Evolutionary conservation across 2,329 filamentous ascomycete species (phyloP).

Genomic region (Pestalotiopsis sp.): DNA sequence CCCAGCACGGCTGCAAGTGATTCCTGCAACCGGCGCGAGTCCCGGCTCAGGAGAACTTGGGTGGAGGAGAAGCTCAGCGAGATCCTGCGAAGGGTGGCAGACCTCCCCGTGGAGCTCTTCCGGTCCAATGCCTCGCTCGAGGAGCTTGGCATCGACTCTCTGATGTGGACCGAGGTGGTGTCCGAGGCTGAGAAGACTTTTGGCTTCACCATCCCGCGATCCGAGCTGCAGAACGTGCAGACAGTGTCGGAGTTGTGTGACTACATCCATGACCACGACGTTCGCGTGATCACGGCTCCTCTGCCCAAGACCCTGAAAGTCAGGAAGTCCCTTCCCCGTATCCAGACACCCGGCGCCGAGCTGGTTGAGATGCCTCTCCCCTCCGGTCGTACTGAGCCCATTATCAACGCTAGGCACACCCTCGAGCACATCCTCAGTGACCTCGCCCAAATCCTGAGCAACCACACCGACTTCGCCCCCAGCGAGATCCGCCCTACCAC

Average conservation of each 20-base stretch:
- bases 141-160: slow-evolving; percentile 23
- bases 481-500: not conserved
- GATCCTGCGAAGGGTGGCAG: slow-evolving; percentile 21
- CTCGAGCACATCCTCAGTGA: not conserved
- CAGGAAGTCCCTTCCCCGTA: not conserved
- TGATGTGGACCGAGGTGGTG: slow-evolving; percentile 14
- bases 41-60: not conserved
- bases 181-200: not conserved
- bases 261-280: not conserved
- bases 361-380: not conserved
- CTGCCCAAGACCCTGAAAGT: not conserved
- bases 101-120: slow-evolving; percentile 20
- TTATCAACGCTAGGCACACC: not conserved
- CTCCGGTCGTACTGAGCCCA: not conserved
- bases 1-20: not conserved
- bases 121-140: slow-evolving; percentile 2
- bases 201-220: not conserved
- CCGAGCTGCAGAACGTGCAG: not conserved
- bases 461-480: not conserved
- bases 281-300: not conserved
- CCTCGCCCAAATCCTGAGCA: not conserved
- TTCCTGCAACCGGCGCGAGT: not conserved
- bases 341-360: not conserved
- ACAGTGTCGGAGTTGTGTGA: not conserved
- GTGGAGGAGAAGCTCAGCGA: slow-evolving; percentile 12